phyloP scores from a whole-genome alignment of 1,284 basidiomycete genomes.

The Cystobasidium pallidum region DNA sequence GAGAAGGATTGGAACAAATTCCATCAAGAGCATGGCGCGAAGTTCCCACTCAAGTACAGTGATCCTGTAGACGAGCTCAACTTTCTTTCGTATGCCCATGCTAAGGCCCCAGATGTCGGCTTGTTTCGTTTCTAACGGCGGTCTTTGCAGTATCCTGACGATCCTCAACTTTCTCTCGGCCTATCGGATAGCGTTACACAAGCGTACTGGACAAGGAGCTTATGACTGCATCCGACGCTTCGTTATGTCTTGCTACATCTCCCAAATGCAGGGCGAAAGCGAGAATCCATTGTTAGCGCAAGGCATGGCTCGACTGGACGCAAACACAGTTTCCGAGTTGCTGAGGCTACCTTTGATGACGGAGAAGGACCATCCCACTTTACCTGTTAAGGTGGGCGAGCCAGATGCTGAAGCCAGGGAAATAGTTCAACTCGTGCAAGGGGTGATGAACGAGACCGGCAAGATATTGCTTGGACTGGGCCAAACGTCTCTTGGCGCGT shows the following conservation, averaged over 20 bases:
- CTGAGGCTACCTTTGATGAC: constrained; percentile 70
- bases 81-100: constrained; percentile 35
- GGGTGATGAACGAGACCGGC: constrained; percentile 73
- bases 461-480: constrained; percentile 65
- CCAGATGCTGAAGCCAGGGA: constrained; percentile 73
- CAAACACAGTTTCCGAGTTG: constrained; percentile 68
- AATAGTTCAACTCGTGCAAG: constrained; percentile 68
- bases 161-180: constrained; percentile 79
- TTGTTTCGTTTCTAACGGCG: background rate
- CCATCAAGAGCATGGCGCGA: constrained; percentile 42
- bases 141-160: constrained; percentile 60
- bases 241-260: constrained; percentile 70
- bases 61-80: constrained; percentile 43
- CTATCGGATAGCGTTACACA: constrained; percentile 71
- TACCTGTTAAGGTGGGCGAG: constrained; percentile 73
- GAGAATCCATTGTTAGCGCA: constrained; percentile 62
- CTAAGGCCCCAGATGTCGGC: background rate
- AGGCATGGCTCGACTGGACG: constrained; percentile 65
- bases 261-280: constrained; percentile 59
- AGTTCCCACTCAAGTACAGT: constrained; percentile 43
- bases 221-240: constrained; percentile 77
- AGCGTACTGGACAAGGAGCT: constrained; percentile 71
- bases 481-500: constrained; percentile 71
- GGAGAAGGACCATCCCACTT: constrained; percentile 70
- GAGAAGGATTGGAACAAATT: constrained; percentile 37